Evolutionary conservation across 1,284 basidiomycete genomes (phyloP), one percentile per base, ranked within the genome.

Genomic region (Tilletia walkeri): DNA sequence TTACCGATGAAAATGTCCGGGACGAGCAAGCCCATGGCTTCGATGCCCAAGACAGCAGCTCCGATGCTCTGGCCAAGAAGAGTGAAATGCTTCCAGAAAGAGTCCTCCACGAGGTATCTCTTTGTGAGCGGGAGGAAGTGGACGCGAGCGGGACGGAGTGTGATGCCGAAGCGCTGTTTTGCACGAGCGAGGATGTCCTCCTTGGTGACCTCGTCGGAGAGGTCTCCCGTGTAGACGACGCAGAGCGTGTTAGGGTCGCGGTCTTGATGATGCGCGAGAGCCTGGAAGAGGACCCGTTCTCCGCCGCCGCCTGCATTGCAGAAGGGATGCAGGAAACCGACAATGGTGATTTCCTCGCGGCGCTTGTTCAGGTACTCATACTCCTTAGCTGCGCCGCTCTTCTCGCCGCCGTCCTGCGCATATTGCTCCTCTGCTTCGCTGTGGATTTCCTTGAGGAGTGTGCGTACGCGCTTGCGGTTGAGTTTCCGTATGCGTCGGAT

Each of bases 231-330:
- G 84, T 99, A 99, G 38, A 99, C 89, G 6, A 94, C 88, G 65
- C 87, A 89, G n/a, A 96, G 84, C 9, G 91, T 84, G 68, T 91
- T 86, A 1, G 88, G 88, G 70, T 93, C 88, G n/a, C 87, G 86
- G 14, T 88, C 86, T 80, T 97, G 95, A 41, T 94, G 86, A 74
- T 89, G 88, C 0, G 90, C 87, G 24, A 99, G 88, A 0, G 94
- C 95, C 0, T 92, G 91, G 94, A 94, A 99, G 0, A 99, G 86
- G 0, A 99, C 95, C 1, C 95, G 89, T 85, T 99, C 95, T 0
- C 96, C 96, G 14, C 96, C 96, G 12, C 95, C 95, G 0, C 95
- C 95, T 30, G 95, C 94, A 86, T 99, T 96, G 83, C 94, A 96
- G 84, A 94, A 97, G 0, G 95, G 95, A 85, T 97, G 95, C 84